Conservation (phyloP, 192 early-diverging fungal species). For the Pecoramyces ruminantium region DNA sequence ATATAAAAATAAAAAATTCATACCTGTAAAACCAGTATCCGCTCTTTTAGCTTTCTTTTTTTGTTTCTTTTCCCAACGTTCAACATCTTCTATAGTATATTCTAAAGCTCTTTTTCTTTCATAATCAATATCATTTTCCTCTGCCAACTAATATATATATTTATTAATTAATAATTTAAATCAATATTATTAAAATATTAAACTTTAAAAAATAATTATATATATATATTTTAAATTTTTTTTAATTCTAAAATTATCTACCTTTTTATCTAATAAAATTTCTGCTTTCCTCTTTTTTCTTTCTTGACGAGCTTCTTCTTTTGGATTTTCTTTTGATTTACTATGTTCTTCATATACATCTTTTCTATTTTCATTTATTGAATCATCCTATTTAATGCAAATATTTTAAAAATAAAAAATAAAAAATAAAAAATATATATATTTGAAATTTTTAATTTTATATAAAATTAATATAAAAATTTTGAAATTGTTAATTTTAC, state of each 20-base stretch:
- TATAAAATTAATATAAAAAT: too few species aligned
- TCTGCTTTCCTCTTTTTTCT: slow-evolving; percentile 55
- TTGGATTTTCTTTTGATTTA: slow-evolving; percentile 44
- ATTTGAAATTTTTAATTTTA: too few species aligned
- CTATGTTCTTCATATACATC: slow-evolving; percentile 64
- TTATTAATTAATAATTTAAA: neutral
- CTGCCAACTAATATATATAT: slow-evolving; percentile 20
- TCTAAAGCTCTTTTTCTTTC: slow-evolving; percentile 66
- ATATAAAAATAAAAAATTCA: neutral
- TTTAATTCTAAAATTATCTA: neutral
- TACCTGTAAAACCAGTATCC: slow-evolving; percentile 72
- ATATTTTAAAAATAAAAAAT: too few species aligned
- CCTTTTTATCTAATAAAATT: slow-evolving; percentile 39
- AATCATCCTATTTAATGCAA: slow-evolving; percentile 5
- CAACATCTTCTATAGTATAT: slow-evolving; percentile 73
- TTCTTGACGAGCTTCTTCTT: slow-evolving; percentile 42
- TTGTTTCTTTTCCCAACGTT: slow-evolving; percentile 69
- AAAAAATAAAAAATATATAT: too few species aligned
- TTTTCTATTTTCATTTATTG: slow-evolving; percentile 44
- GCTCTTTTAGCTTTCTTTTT: slow-evolving; percentile 35
- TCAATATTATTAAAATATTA: too few species aligned
- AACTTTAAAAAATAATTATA: too few species aligned
- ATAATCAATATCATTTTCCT: slow-evolving; percentile 61
- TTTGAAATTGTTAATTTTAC: too few species aligned
- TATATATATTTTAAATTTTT: neutral